A percentile compares a stretch with the other conserved stretches of the same genome.
Evolutionary conservation across 208 protist genomes (phyloP).

Genomic region (Wallacemonas sp.): DNA sequence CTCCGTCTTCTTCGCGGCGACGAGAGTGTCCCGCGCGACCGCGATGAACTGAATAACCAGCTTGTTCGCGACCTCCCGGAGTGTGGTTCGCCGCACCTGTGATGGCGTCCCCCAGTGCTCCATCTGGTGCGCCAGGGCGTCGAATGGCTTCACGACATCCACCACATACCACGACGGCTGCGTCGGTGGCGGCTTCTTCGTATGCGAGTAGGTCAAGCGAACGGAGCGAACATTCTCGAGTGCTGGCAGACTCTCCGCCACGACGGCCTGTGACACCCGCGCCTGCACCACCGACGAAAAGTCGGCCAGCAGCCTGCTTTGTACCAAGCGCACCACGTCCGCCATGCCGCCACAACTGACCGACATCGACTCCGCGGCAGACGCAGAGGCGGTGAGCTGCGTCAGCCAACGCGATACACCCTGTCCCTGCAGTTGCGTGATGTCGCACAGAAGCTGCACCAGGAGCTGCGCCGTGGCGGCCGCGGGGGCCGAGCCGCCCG

Average conservation of each 20-base stretch:
- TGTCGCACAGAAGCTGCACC: slow-evolving; percentile 16
- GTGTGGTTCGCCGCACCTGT: not conserved
- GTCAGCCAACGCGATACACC: slow-evolving; percentile 8
- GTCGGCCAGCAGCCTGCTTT: slow-evolving; percentile 2
- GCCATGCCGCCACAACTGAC: slow-evolving; percentile 1
- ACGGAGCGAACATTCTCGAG: slow-evolving; percentile 81
- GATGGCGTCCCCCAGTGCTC: slow-evolving; percentile 19
- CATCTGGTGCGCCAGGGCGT: slow-evolving; percentile 32
- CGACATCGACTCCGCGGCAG: too few relatives aligned
- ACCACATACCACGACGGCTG: slow-evolving; percentile 74
- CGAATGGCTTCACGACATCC: slow-evolving; percentile 54
- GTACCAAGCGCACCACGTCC: slow-evolving; percentile 13
- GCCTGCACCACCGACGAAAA: not conserved
- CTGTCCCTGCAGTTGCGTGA: slow-evolving; percentile 15
- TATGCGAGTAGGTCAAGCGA: slow-evolving; percentile 72
- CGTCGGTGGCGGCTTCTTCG: slow-evolving; percentile 63
- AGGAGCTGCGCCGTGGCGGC: slow-evolving; percentile 1
- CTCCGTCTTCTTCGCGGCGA: slow-evolving; percentile 84
- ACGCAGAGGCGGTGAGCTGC: slow-evolving; percentile 19
- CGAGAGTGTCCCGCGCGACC: slow-evolving; percentile 70
- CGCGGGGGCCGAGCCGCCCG: not conserved
- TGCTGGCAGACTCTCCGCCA: slow-evolving; percentile 29
- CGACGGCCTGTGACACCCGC: slow-evolving; percentile 22
- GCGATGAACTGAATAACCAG: slow-evolving; percentile 44
- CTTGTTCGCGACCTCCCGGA: slow-evolving; percentile 18